Evolutionary conservation across 1,284 basidiomycete species (phyloP).

Genomic region (Meripilus lineatus): DNA sequence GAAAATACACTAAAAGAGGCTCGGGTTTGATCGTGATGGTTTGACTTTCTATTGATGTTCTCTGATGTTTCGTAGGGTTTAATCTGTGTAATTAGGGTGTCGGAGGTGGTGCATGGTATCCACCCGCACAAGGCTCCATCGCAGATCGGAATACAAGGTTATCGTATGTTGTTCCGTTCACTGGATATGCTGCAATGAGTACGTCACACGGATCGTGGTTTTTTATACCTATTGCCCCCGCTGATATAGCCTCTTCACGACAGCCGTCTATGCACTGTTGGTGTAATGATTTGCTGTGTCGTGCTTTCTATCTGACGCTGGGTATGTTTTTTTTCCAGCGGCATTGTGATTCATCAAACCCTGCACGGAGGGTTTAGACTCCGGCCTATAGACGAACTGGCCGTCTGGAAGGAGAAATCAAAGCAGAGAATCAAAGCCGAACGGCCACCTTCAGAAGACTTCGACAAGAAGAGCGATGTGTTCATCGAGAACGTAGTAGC

Average conservation of each 20-base stretch:
- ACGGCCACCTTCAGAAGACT: constrained; percentile 10
- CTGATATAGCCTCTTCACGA: not conserved
- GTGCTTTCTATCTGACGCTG: not conserved
- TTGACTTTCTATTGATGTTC: constrained; percentile 9
- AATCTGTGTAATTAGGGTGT: no score
- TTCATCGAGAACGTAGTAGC: constrained; percentile 5
- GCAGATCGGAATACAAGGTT: constrained; percentile 51
- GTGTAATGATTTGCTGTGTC: constrained; percentile 25
- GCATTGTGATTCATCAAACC: constrained; percentile 48
- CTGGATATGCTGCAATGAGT: constrained; percentile 55
- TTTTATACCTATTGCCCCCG: not conserved
- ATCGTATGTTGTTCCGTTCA: constrained; percentile 58
- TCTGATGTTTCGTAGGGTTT: constrained; percentile 11
- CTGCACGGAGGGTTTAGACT: constrained; percentile 45
- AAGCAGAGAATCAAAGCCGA: constrained; percentile 7
- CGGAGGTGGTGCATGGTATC: constrained; percentile 74
- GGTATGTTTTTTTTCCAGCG: constrained; percentile 28
- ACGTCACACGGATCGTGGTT: not conserved
- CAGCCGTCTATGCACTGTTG: constrained; percentile 47
- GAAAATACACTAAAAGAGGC: constrained; percentile 64
- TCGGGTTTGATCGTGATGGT: constrained; percentile 68
- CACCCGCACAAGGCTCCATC: constrained; percentile 64
- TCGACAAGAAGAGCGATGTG: constrained; percentile 21
- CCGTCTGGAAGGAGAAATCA: constrained; percentile 13
- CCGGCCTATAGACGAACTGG: constrained; percentile 41